Evolutionary conservation across 2,329 filamentous ascomycete species (phyloP).

Genomic region (Hyphodiscus sp.): DNA sequence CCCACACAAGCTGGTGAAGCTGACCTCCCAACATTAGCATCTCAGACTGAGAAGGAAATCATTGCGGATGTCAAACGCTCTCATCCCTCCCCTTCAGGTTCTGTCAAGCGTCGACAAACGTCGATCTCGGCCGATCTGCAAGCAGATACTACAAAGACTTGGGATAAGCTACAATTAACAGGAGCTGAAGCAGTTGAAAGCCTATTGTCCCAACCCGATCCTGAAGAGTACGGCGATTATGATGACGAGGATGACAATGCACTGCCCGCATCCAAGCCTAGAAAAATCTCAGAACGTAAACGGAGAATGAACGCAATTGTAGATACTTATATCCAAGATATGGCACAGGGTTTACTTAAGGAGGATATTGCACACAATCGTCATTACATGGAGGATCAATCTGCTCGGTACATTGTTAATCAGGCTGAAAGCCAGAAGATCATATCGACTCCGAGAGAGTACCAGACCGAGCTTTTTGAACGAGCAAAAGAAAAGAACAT

Average conservation of each 20-base stretch:
- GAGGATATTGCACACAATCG: conserved; percentile 15
- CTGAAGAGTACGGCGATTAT: conserved; percentile 12
- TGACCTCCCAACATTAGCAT: conserved; percentile 10
- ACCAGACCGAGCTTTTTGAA: conserved; percentile 88
- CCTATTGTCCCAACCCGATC: background rate
- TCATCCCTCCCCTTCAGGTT: background rate
- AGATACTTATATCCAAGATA: conserved; percentile 35
- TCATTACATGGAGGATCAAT: conserved; percentile 23
- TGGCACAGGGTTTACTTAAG: conserved; percentile 20
- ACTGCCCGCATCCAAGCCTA: conserved; percentile 29
- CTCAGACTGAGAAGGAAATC: conserved; percentile 24
- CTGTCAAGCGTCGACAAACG: background rate
- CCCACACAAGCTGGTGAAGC: background rate
- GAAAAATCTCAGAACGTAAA: conserved; percentile 41
- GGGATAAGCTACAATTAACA: background rate
- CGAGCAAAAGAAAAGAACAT: conserved; percentile 77
- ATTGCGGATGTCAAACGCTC: conserved; percentile 23
- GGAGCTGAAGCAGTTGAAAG: background rate
- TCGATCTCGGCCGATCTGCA: background rate
- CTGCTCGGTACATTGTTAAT: conserved; percentile 27
- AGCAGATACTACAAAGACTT: background rate
- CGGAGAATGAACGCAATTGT: conserved; percentile 45
- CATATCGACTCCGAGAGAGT: conserved; percentile 76
- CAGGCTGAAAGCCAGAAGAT: conserved; percentile 40
- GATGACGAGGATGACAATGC: conserved; percentile 17